Percentiles rank a stretch among this genome's conserved stretches.
These are phyloP conservation scores for Backusella sp. DNA, from an alignment of 192 early-diverging fungal genomes.

Conservation along the genomic window DNA sequence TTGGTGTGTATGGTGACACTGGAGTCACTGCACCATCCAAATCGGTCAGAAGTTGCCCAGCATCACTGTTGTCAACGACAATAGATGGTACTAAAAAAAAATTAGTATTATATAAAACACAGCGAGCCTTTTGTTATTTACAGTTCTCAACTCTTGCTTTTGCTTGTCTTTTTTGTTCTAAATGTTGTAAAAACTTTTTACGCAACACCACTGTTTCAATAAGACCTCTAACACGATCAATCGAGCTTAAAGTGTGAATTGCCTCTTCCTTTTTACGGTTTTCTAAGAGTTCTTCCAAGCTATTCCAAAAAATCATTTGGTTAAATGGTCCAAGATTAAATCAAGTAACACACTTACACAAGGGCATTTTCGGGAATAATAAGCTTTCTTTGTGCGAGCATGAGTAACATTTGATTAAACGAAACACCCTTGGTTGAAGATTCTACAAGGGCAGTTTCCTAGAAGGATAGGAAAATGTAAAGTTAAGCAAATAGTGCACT, in stretches of 20 bases:
- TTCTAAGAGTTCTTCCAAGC: slow-evolving; percentile 39
- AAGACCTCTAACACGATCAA: slow-evolving; percentile 35
- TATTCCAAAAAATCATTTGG: background rate
- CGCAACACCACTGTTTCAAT: slow-evolving; percentile 33
- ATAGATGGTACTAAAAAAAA: slow-evolving; percentile 26
- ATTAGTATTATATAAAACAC: background rate
- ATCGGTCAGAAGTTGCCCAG: background rate
- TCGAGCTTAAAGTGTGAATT: slow-evolving; percentile 29
- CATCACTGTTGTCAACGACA: slow-evolving; percentile 22
- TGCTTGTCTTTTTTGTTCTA: slow-evolving; percentile 16
- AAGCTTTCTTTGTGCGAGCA: slow-evolving; percentile 55
- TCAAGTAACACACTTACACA: slow-evolving; percentile 33
- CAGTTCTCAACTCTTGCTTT: background rate
- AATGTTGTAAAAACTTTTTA: slow-evolving; percentile 30
- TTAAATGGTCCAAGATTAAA: background rate
- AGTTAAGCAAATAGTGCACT: background rate
- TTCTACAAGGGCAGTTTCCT: slow-evolving; percentile 25
- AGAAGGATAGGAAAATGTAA: background rate
- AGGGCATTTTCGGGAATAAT: slow-evolving; percentile 55
- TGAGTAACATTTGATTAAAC: slow-evolving; percentile 55
- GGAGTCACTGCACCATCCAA: background rate
- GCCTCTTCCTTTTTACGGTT: slow-evolving; percentile 40
- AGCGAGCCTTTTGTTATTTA: background rate
- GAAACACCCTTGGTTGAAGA: slow-evolving; percentile 25
- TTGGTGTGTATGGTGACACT: background rate